Conservation (phyloP, 176 grass and related monocot species). For the Carex cristatella region DNA sequence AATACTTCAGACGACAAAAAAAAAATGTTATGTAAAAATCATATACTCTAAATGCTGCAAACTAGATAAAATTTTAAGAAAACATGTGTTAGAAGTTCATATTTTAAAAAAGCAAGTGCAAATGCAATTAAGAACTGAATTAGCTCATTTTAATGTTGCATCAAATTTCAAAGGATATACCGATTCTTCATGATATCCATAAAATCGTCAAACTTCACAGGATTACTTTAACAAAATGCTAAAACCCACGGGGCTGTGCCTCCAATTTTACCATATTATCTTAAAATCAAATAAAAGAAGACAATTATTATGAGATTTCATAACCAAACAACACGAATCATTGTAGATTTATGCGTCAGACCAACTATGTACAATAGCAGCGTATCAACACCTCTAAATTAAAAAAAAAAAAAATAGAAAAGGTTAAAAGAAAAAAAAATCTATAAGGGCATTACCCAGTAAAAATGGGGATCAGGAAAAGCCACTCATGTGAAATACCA, state of each 20-base stretch:
- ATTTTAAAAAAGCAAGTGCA: no score
- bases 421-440: not conserved
- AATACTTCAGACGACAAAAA: no score
- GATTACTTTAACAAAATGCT: no score
- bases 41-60: no score
- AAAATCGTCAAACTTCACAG: no score
- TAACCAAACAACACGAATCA: conserved; percentile 1
- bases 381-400: conserved; percentile 8
- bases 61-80: no score
- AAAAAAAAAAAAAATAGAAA: not conserved
- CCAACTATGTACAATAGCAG: conserved; percentile 17
- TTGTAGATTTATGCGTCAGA: not conserved
- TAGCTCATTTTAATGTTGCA: no score
- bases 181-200: no score
- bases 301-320: not conserved
- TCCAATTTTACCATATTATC: not conserved
- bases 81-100: no score
- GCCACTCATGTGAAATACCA: not conserved
- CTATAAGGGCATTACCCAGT: not conserved
- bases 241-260: not conserved
- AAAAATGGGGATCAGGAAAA: conserved; percentile 11
- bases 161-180: no score
- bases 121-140: no score
- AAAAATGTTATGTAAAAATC: no score
- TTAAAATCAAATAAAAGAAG: not conserved